Base-by-base conservation (phyloP, 2,329 filamentous ascomycete species). In the Aspergillus unguis region DNA sequence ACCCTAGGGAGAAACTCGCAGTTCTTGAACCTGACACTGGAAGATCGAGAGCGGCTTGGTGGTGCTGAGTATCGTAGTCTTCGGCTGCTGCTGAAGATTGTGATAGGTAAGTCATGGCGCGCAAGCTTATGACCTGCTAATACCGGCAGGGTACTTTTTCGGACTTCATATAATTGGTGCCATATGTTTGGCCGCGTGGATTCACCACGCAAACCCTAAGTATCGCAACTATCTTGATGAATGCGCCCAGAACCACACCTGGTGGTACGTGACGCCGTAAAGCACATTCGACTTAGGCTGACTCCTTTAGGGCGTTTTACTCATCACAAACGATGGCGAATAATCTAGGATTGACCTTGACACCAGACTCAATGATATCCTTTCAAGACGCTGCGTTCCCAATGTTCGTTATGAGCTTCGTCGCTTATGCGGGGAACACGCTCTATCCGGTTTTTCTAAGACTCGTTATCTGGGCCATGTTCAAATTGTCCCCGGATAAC, bases 381-480 rank as follows among this genome's bases (percentile, higher is more conserved):
- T 81, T 81, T 58, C 71, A 70, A 43, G 73, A 75, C 37, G 75
- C 77, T 0, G 68, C 64, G 3, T 73, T 69, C 10, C 71, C 70
- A 4, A 61, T 74, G 58, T 52, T 74, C 1, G 28, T 72, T 28
- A 71, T 73, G 71, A 70, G 65, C 10, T 71, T 72, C 52, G 63
- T 74, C 9, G 71, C 71, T 17, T 66, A 68, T 50, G 67, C 68
- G 28, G 71, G 71, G 27, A 71, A 74, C 43, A 74, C 71, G 9
- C 62, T 67, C 43, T 86, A 84, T 52, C 84, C 83, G 48, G 79
- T 74, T 40, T 78, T 79, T 58, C 59, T 79, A 7, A 77, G 84
- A 0, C 65, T 85, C 1, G 70, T 80, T 6, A 77, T 87, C 35
- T 87, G 82, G 82, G 66, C 65, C 5, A 75, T 80, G 59, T 79